A percentile compares a stretch with the other conserved stretches of the same genome.
phyloP scores from a whole-genome alignment of 2,329 filamentous ascomycete genomes.

The Trichophyton simii region DNA sequence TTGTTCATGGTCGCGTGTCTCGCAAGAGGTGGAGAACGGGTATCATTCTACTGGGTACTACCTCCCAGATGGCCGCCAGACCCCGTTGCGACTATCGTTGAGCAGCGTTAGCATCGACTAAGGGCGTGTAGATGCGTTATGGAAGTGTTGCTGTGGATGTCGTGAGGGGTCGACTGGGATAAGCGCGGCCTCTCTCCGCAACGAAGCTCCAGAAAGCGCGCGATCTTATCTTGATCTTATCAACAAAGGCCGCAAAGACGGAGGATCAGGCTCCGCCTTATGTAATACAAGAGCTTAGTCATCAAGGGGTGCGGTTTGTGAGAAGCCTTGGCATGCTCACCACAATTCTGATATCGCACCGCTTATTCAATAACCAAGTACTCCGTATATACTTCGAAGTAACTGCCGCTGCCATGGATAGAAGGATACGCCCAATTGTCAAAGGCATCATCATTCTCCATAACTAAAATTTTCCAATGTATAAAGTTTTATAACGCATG shows the following conservation, averaged over 20 bases:
- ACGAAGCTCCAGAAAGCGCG: not conserved
- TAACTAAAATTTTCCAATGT: no score
- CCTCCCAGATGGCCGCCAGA: not conserved
- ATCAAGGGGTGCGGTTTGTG: not conserved
- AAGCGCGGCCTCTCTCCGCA: not conserved
- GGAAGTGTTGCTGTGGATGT: not conserved
- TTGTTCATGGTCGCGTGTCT: slow-evolving; percentile 8
- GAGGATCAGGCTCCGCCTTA: not conserved
- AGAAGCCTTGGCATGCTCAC: not conserved
- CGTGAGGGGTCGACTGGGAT: slow-evolving; percentile 5
- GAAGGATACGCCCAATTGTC: no score
- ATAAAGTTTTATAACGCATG: no score
- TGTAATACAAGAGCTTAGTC: not conserved
- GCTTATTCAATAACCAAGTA: no score
- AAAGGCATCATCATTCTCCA: no score
- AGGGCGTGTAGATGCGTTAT: not conserved
- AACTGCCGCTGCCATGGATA: no score
- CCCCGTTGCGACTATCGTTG: no score
- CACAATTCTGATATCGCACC: no score
- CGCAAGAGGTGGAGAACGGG: not conserved
- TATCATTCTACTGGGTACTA: not conserved
- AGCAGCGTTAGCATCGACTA: not conserved
- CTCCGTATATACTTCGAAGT: no score
- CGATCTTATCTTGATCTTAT: not conserved
- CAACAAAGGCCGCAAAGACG: not conserved